A percentile compares a stretch with the other conserved stretches of the same genome.
These are phyloP conservation scores for Penicillium psychrosexuale DNA, from an alignment of 2,329 filamentous ascomycete species.

Conservation along the genomic window DNA sequence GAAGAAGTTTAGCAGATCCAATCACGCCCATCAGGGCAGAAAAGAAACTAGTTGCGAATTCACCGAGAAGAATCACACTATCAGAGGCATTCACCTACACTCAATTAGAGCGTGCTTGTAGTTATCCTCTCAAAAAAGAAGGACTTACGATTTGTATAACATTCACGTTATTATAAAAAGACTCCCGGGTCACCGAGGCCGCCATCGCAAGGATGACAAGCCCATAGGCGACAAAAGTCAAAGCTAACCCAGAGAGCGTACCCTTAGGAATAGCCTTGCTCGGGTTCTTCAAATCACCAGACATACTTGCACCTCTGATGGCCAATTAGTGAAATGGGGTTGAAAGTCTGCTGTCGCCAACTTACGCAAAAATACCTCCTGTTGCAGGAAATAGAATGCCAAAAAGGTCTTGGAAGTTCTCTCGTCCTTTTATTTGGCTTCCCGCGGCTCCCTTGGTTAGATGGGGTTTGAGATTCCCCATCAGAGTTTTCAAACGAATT, in stretches of 20 bases:
- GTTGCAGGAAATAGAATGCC: constrained; percentile 79
- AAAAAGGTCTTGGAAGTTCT: constrained; percentile 77
- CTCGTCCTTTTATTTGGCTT: constrained; percentile 59
- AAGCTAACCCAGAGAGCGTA: constrained; percentile 72
- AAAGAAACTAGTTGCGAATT: constrained; percentile 79
- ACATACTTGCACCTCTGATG: constrained; percentile 75
- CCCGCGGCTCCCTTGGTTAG: constrained; percentile 62
- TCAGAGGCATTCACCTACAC: constrained; percentile 68
- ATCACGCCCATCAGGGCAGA: constrained; percentile 85
- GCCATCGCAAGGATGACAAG: constrained; percentile 76
- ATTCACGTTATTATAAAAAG: constrained; percentile 71
- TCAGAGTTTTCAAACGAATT: constrained; percentile 65
- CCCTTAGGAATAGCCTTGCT: constrained; percentile 81
- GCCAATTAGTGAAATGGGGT: constrained; percentile 50
- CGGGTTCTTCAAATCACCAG: constrained; percentile 76
- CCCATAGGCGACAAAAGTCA: constrained; percentile 74
- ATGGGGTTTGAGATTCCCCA: constrained; percentile 68
- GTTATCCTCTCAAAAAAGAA: background rate
- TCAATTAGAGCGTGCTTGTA: constrained; percentile 7
- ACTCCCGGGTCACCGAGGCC: constrained; percentile 68
- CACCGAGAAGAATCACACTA: constrained; percentile 71
- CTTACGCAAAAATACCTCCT: constrained; percentile 57
- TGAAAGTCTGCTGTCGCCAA: constrained; percentile 33
- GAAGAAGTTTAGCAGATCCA: constrained; percentile 77
- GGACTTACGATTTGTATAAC: constrained; percentile 66